These are phyloP conservation scores for Calocybe indica DNA, from an alignment of 768 basidiomycete genomes.

Conservation along the genomic window DNA sequence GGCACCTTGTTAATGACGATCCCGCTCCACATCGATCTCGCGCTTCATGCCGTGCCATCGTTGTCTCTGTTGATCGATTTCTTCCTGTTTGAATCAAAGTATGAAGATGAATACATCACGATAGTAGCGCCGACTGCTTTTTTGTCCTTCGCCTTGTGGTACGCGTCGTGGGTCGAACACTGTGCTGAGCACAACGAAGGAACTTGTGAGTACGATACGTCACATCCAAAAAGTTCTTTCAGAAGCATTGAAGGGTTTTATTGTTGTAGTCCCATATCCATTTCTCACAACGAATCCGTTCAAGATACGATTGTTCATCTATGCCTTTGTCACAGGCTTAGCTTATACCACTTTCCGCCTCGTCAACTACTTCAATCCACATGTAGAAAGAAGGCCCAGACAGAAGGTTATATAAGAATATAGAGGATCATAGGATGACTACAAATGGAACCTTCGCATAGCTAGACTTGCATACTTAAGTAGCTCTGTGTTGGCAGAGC, in stretches of 20 bases:
- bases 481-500: too few relatives aligned
- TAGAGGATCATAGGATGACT: too few relatives aligned
- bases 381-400: neutral
- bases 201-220: conserved; percentile 40
- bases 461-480: too few relatives aligned
- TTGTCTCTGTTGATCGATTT: conserved; percentile 61
- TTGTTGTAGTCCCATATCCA: conserved; percentile 67
- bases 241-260: conserved; percentile 1
- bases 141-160: conserved; percentile 34
- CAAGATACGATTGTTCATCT: conserved; percentile 50
- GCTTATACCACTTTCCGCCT: conserved; percentile 50
- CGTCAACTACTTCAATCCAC: conserved; percentile 52
- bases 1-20: conserved; percentile 21
- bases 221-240: neutral
- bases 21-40: conserved; percentile 53
- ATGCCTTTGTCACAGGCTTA: conserved; percentile 42
- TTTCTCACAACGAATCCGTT: conserved; percentile 64
- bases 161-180: conserved; percentile 62
- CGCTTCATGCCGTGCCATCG: conserved; percentile 61
- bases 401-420: too few relatives aligned
- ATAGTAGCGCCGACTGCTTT: conserved; percentile 23
- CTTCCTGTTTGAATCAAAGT: conserved; percentile 56
- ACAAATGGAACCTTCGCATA: too few relatives aligned
- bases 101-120: conserved; percentile 22
- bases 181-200: conserved; percentile 53